Conservation (phyloP, 192 early-diverging fungal genomes). For the Backusella mclennaniae region DNA sequence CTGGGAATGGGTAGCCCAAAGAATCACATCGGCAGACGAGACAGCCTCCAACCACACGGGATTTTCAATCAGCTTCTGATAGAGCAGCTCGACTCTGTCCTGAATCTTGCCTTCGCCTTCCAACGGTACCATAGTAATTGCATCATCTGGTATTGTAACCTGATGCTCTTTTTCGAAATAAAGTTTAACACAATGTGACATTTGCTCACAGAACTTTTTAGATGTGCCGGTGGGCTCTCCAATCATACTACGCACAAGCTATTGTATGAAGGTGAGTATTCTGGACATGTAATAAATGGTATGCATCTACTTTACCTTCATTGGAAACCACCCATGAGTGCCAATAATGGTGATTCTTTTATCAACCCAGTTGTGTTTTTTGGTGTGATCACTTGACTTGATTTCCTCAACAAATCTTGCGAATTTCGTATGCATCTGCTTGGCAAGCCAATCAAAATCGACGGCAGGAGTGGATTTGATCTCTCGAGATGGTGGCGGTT, state of each 20-base stretch:
- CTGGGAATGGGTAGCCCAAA: conserved; percentile 92
- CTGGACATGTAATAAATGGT: no score
- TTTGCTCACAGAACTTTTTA: conserved; percentile 85
- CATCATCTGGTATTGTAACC: conserved; percentile 41
- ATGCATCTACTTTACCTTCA: conserved; percentile 34
- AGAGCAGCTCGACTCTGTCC: conserved; percentile 77
- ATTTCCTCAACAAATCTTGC: conserved; percentile 7
- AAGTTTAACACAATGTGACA: conserved; percentile 64
- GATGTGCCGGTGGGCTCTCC: conserved; percentile 96
- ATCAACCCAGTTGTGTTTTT: conserved; percentile 24
- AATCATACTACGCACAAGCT: conserved; percentile 68
- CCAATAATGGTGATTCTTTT: conserved; percentile 75
- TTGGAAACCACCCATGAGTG: conserved; percentile 90
- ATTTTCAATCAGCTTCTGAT: conserved; percentile 68
- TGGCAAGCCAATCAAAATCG: conserved; percentile 5
- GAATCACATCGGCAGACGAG: conserved; percentile 69
- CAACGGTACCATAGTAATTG: conserved; percentile 80
- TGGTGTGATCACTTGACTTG: background rate
- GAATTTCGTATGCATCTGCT: background rate
- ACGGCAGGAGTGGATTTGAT: background rate
- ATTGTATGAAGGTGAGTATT: no score
- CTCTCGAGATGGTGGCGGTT: background rate
- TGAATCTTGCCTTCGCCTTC: conserved; percentile 91
- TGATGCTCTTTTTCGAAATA: conserved; percentile 56
- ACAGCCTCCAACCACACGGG: conserved; percentile 44